phyloP scores from a whole-genome alignment of 768 basidiomycete genomes.

The Suillus clintonianus region DNA sequence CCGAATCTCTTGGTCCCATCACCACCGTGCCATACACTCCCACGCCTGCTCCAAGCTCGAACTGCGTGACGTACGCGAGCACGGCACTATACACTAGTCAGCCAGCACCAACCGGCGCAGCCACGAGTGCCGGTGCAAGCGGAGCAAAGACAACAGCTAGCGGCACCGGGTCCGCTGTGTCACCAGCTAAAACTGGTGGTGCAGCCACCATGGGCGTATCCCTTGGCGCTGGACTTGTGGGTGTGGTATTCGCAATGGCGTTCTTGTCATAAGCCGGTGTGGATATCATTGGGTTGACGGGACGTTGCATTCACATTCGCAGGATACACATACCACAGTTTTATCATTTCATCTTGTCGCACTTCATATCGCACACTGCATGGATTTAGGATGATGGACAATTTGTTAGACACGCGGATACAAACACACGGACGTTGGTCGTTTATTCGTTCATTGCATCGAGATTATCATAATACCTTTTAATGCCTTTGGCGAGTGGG shows the following conservation, averaged over 20 bases:
- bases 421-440: neutral
- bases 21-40: constrained; percentile 46
- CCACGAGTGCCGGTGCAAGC: neutral
- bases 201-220: constrained; percentile 29
- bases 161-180: constrained; percentile 10
- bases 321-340: neutral
- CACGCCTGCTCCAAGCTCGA: constrained; percentile 40
- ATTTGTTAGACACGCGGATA: neutral
- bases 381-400: neutral
- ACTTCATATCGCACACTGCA: no score
- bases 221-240: constrained; percentile 28
- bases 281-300: neutral
- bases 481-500: no score
- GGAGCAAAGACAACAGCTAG: neutral
- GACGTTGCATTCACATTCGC: neutral
- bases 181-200: constrained; percentile 16
- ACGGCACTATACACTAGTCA: constrained; percentile 35
- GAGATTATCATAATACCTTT: neutral
- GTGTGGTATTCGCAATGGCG: constrained; percentile 35
- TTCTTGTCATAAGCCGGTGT: constrained; percentile 33
- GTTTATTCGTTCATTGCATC: neutral
- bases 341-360: neutral
- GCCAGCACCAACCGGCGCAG: constrained; percentile 14
- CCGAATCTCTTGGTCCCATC: constrained; percentile 49
- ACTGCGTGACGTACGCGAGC: constrained; percentile 42